Base-by-base conservation (phyloP, 176 grass and related monocot species). In the Bromus sterilis region DNA sequence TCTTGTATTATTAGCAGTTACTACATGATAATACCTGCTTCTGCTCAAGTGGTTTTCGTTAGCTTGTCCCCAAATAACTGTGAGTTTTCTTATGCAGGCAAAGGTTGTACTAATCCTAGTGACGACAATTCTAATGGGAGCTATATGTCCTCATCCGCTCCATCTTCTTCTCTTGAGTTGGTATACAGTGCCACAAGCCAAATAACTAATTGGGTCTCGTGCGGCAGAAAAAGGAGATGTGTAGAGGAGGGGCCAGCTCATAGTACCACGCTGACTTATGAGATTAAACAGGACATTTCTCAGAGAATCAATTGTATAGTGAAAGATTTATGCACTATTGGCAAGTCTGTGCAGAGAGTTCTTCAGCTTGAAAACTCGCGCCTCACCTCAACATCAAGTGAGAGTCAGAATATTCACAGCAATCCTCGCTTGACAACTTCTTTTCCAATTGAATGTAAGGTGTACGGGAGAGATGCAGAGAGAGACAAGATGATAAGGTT, bases 381-480 rank as follows among this genome's bases (percentile, higher is more conserved):
- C 30, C 4, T 6, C 70, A 74, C 5, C 32, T 13, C 26, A 46
- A 15, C 23, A 51, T 16, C 48, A 51, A 49, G 42, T 10, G 13
- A 9, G 70, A 15, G 24, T 15, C 4, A 1, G 15, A 48, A 48
- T 48, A 48, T 4, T 48, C 0, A 3, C 29, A 49, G 28, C 8
- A 55, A 49, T 46, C 0, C 13, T 33, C 71, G 44, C 1, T 41
- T 66, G 66, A 81, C 84, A n/a, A 81, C 76, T 33, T 78, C 77
- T 65, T 5, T 76, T 28, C 46, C 21, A 41, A 25, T 40, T 44
- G 41, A 61, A 66, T 3, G 6, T 6, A 60, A 70, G 55, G 74
- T 87, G 12, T 57, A 77, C 7, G 79, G 85, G 49, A 87, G 85
- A 28, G 44, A 71, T 31, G 41, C 12, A 82, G 79, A 87, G 3